phyloP scores from a whole-genome alignment of 306 rosid genomes.

The Prunus mume region DNA sequence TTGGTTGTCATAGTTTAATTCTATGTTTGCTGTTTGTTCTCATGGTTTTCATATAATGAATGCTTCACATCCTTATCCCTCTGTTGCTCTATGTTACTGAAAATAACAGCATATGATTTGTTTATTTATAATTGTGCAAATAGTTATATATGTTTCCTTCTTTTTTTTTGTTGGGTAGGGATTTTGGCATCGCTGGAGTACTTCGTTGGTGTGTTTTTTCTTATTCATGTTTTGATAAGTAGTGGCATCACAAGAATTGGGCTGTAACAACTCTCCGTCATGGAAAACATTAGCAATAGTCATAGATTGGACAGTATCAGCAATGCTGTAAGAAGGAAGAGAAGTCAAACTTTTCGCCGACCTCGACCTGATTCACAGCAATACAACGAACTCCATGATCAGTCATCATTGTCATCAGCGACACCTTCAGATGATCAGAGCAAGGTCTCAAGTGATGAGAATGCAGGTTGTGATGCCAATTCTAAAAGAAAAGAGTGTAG shows the following conservation, averaged over 20 bases:
- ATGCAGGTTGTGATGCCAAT: slow-evolving; percentile 51
- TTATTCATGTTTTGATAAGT: slow-evolving; percentile 8
- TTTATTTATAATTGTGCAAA: neutral
- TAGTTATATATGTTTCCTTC: slow-evolving; percentile 17
- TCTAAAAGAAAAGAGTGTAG: slow-evolving; percentile 70
- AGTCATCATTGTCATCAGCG: slow-evolving; percentile 55
- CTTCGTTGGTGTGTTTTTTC: neutral
- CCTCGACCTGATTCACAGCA: slow-evolving; percentile 78
- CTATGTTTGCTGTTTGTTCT: neutral
- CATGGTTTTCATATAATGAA: neutral
- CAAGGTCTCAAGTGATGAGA: slow-evolving; percentile 82
- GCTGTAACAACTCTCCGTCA: slow-evolving; percentile 23
- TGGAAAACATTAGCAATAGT: slow-evolving; percentile 63
- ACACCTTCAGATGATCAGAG: slow-evolving; percentile 68
- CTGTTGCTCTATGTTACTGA: slow-evolving; percentile 11
- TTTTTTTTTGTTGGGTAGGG: slow-evolving; percentile 26
- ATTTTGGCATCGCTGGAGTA: slow-evolving; percentile 10
- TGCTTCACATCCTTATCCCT: neutral
- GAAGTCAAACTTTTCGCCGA: slow-evolving; percentile 80
- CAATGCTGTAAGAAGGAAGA: slow-evolving; percentile 73
- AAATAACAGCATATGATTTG: neutral
- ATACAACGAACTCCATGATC: slow-evolving; percentile 47
- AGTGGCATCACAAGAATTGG: slow-evolving; percentile 19
- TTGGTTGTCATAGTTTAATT: neutral
- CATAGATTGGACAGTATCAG: slow-evolving; percentile 49